Percentiles rank a stretch among this genome's conserved stretches.
Conservation (phyloP, 2,329 filamentous ascomycete genomes). For the Metarhizium brunneum region DNA sequence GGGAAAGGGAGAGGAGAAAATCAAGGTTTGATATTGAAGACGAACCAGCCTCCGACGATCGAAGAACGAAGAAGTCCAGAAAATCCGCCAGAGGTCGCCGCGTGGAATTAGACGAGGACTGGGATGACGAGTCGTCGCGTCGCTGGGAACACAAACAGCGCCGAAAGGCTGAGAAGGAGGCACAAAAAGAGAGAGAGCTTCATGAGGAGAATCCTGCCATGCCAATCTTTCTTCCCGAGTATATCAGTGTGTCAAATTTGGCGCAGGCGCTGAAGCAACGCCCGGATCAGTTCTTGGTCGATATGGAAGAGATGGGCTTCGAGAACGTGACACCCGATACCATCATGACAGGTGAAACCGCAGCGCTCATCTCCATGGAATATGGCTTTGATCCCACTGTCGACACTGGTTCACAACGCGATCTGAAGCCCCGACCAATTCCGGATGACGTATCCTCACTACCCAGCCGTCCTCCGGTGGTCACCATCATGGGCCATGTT, state of each 20-base stretch:
- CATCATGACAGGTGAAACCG: slow-evolving; percentile 83
- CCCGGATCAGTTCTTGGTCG: slow-evolving; percentile 59
- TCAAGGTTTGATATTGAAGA: slow-evolving; percentile 23
- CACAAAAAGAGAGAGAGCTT: slow-evolving; percentile 28
- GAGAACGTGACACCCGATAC: slow-evolving; percentile 76
- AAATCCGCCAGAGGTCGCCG: slow-evolving; percentile 11
- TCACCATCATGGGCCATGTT: slow-evolving; percentile 99
- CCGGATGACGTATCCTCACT: slow-evolving; percentile 59
- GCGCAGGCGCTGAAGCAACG: slow-evolving; percentile 66
- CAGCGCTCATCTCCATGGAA: slow-evolving; percentile 81
- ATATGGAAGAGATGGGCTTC: slow-evolving; percentile 80
- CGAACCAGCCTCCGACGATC: slow-evolving; percentile 9
- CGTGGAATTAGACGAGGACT: slow-evolving; percentile 21
- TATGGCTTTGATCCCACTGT: slow-evolving; percentile 85
- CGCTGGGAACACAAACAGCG: slow-evolving; percentile 29
- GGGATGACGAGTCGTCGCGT: slow-evolving; percentile 27
- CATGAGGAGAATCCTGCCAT: slow-evolving; percentile 37
- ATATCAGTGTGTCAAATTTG: slow-evolving; percentile 79
- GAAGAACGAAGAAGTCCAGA: slow-evolving; percentile 15
- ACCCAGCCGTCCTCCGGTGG: slow-evolving; percentile 76
- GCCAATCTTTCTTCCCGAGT: slow-evolving; percentile 73
- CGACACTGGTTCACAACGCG: slow-evolving; percentile 54
- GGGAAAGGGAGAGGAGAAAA: slow-evolving; percentile 15
- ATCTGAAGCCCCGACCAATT: slow-evolving; percentile 61
- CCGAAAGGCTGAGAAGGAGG: slow-evolving; percentile 33